A percentile compares a stretch with the other conserved stretches of the same genome.
These are phyloP conservation scores for Gnaphalium uliginosum DNA, from an alignment of 129 eudicot species.

Conservation along the genomic window DNA sequence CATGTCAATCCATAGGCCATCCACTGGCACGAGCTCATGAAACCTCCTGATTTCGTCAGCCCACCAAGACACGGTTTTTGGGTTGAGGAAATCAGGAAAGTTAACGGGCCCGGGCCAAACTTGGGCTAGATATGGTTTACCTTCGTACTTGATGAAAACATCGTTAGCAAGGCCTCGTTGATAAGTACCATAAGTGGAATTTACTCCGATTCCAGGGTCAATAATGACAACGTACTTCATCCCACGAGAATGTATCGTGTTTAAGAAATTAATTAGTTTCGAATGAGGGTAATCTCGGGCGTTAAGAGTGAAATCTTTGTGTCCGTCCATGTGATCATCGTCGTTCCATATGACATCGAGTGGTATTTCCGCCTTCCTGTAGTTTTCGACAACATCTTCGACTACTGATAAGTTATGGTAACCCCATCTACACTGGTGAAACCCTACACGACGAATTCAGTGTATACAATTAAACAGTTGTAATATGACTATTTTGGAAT, in stretches of 20 bases:
- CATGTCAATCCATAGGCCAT: constrained; percentile 98
- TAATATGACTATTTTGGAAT: not conserved
- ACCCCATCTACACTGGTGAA: constrained; percentile 98
- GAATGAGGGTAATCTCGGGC: constrained; percentile 61
- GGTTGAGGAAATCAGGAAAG: constrained; percentile 93
- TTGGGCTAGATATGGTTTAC: constrained; percentile 83
- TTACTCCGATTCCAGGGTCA: constrained; percentile 95
- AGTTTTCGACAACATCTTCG: constrained; percentile 86
- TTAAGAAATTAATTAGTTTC: constrained; percentile 59
- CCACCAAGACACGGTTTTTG: constrained; percentile 88
- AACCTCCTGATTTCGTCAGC: constrained; percentile 78
- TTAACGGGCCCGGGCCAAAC: constrained; percentile 99
- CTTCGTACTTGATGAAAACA: constrained; percentile 80
- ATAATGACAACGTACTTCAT: constrained; percentile 85
- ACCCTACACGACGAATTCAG: constrained; percentile 48
- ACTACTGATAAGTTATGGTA: constrained; percentile 83
- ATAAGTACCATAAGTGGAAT: constrained; percentile 69
- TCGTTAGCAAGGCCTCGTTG: constrained; percentile 75
- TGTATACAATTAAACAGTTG: not conserved
- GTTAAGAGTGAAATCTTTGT: constrained; percentile 92
- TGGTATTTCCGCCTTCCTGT: constrained; percentile 73
- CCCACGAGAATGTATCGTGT: constrained; percentile 69
- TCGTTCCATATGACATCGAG: constrained; percentile 96
- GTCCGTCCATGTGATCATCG: constrained; percentile 94
- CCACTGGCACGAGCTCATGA: constrained; percentile 90